A percentile compares a stretch with the other conserved stretches of the same genome.
Evolutionary conservation across 2,329 filamentous ascomycete genomes (phyloP).

Genomic region (Cercospora sesami): DNA sequence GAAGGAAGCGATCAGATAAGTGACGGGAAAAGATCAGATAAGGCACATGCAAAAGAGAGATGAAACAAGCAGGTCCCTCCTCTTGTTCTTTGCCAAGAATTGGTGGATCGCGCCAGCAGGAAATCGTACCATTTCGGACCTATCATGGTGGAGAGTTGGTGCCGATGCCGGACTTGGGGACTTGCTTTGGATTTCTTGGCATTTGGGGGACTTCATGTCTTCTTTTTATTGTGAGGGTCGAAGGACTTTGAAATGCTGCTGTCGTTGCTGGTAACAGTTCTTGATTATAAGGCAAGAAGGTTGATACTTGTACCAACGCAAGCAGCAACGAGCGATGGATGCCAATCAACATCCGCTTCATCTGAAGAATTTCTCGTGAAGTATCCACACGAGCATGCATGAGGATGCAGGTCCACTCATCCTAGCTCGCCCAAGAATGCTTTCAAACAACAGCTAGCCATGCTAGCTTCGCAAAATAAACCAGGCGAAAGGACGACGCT

Average conservation of each 20-base stretch:
- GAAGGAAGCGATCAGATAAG: conserved; percentile 6
- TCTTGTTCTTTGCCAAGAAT: not conserved
- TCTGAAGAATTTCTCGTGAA: not conserved
- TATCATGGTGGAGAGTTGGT: not conserved
- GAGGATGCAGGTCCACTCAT: not conserved
- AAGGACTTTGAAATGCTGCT: not conserved
- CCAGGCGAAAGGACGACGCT: not conserved
- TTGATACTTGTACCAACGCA: not conserved
- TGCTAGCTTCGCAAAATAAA: not conserved
- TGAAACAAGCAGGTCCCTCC: not conserved
- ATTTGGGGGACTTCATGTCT: not conserved
- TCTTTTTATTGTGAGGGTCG: not conserved
- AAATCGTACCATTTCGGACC: not conserved
- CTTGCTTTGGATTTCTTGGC: not conserved
- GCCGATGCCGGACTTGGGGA: not conserved
- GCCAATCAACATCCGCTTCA: not conserved
- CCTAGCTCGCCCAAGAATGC: not conserved
- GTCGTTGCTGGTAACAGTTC: not conserved
- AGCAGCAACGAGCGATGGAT: not conserved
- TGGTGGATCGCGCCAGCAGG: not conserved
- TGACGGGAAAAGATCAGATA: conserved; percentile 10
- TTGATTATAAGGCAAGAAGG: not conserved
- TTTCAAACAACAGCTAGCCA: not conserved
- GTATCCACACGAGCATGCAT: not conserved
- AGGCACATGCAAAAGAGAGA: conserved; percentile 10